phyloP scores from a whole-genome alignment of 2,329 filamentous ascomycete species.

The Penicillium digitatum region DNA sequence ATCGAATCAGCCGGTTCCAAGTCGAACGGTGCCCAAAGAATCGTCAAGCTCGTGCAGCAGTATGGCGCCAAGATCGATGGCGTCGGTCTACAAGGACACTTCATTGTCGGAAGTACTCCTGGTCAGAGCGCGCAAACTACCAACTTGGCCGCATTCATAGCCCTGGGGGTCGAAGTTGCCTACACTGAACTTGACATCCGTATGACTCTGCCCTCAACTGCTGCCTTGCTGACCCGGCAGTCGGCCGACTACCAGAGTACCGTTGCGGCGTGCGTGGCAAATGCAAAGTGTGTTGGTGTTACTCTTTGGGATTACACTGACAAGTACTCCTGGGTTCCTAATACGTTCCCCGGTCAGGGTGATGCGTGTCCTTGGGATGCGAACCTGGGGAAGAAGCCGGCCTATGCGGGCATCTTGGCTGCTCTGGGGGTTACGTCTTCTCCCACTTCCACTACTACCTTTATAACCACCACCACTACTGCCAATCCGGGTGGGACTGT shows the following conservation, averaged over 20 bases:
- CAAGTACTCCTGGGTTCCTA: slow-evolving; percentile 47
- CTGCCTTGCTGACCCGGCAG: slow-evolving; percentile 29
- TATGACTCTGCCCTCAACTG: slow-evolving; percentile 35
- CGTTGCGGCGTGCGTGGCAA: slow-evolving; percentile 31
- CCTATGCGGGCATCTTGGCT: slow-evolving; percentile 37
- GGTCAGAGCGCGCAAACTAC: slow-evolving; percentile 37
- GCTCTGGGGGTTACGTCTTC: slow-evolving; percentile 21
- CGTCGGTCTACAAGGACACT: slow-evolving; percentile 44
- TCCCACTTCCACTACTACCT: slow-evolving; percentile 10
- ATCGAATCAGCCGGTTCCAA: slow-evolving; percentile 41
- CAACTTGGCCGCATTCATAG: slow-evolving; percentile 37
- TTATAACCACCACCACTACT: slow-evolving; percentile 17
- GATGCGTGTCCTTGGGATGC: slow-evolving; percentile 47
- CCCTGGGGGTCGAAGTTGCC: slow-evolving; percentile 42
- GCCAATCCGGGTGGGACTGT: slow-evolving; percentile 7
- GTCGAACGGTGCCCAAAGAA: slow-evolving; percentile 31
- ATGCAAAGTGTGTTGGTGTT: slow-evolving; percentile 31
- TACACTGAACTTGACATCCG: slow-evolving; percentile 51
- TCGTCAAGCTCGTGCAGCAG: slow-evolving; percentile 39
- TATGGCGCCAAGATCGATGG: slow-evolving; percentile 47
- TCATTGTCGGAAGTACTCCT: slow-evolving; percentile 43
- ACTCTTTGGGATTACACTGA: slow-evolving; percentile 46
- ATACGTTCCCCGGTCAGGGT: slow-evolving; percentile 42
- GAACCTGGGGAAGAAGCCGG: slow-evolving; percentile 47
- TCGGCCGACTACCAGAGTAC: slow-evolving; percentile 31